A percentile compares a stretch with the other conserved stretches of the same genome.
Conservation (phyloP, 2,329 filamentous ascomycete genomes). For the Scorias spongiosa region DNA sequence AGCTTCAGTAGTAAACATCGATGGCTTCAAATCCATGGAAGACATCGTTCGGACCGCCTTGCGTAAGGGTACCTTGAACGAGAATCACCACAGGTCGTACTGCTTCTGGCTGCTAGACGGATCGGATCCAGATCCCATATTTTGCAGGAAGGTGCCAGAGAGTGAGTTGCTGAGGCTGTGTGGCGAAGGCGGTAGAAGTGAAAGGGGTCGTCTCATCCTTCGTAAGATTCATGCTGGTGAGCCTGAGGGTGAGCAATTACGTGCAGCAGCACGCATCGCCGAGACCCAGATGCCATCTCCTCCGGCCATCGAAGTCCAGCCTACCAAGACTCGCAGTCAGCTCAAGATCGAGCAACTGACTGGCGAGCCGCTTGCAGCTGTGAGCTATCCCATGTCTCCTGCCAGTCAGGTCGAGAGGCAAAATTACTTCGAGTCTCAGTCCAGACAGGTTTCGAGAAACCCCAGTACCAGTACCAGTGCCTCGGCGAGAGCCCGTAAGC, state of each 20-base stretch:
- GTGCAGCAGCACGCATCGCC: conserved; percentile 76
- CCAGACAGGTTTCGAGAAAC: conserved; percentile 13
- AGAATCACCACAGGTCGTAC: conserved; percentile 86
- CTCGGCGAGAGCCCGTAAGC: conserved; percentile 32
- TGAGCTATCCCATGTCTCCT: conserved; percentile 77
- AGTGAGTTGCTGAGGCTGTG: conserved; percentile 83
- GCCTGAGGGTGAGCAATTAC: conserved; percentile 72
- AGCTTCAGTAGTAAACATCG: conserved; percentile 87
- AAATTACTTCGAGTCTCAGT: conserved; percentile 32
- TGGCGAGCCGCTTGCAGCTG: conserved; percentile 72
- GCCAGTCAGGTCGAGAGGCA: conserved; percentile 52
- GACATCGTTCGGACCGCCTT: conserved; percentile 84
- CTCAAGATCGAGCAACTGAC: conserved; percentile 79
- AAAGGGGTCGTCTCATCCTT: conserved; percentile 80
- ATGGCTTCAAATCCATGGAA: conserved; percentile 78
- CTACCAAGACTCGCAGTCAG: conserved; percentile 59
- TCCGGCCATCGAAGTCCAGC: conserved; percentile 42
- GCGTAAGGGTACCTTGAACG: conserved; percentile 72
- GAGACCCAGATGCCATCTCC: conserved; percentile 50
- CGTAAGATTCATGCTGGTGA: conserved; percentile 85
- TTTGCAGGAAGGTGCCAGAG: conserved; percentile 72
- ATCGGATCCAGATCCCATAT: conserved; percentile 62
- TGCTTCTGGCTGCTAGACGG: conserved; percentile 92
- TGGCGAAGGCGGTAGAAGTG: conserved; percentile 68
- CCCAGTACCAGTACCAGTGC: conserved; percentile 21